These are phyloP conservation scores for Populus hybrid DNA, from an alignment of 441 rosid species.

Conservation along the genomic window DNA sequence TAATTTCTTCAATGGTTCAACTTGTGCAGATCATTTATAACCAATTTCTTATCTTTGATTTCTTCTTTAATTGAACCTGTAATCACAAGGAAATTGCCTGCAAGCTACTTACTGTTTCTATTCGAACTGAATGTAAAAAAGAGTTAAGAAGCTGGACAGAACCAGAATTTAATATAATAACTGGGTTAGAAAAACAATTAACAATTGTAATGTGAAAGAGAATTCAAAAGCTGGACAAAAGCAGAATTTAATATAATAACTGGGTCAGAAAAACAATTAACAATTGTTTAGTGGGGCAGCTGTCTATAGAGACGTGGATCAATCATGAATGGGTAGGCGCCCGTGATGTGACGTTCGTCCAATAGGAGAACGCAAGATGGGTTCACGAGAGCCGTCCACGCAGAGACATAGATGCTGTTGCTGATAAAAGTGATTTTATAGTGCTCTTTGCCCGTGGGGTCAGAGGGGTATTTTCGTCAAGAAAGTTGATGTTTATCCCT, in stretches of 20 bases:
- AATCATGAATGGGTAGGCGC: constrained; percentile 14
- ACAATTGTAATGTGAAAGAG: neutral
- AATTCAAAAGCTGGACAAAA: neutral
- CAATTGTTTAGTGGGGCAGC: constrained; percentile 26
- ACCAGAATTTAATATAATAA: neutral
- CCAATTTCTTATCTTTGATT: neutral
- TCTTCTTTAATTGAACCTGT: neutral
- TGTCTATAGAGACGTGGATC: constrained; percentile 41
- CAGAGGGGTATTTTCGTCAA: constrained; percentile 14
- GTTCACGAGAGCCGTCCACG: constrained; percentile 23
- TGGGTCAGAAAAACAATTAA: neutral
- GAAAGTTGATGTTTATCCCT: constrained; percentile 5
- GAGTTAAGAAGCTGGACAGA: neutral
- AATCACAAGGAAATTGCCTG: too few relatives aligned
- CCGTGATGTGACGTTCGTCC: constrained; percentile 16
- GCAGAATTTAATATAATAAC: neutral
- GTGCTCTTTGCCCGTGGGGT: constrained; percentile 9
- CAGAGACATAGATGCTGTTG: neutral
- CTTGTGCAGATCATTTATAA: neutral
- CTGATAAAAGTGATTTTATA: neutral
- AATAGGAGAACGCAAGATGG: constrained; percentile 14
- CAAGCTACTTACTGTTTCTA: neutral
- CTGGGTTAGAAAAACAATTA: neutral
- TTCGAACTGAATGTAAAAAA: neutral
- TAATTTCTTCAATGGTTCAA: too few relatives aligned